A percentile compares a stretch with the other conserved stretches of the same genome.
These are phyloP conservation scores for Hibiscus trionum DNA, from an alignment of 345 rosid genomes.

Conservation along the genomic window DNA sequence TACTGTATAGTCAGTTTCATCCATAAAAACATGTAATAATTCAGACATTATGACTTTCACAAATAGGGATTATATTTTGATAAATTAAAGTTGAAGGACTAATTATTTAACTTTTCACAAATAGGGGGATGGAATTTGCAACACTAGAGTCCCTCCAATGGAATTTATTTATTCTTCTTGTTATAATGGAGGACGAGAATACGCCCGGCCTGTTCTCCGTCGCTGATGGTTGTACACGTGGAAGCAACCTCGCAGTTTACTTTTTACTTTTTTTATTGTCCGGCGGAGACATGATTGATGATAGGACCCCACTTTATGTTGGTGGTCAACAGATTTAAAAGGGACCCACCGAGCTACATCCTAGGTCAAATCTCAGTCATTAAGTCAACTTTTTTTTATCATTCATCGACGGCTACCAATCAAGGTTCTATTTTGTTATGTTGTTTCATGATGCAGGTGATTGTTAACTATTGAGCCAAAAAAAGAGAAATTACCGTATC, in stretches of 20 bases:
- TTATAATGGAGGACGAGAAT: slow-evolving; percentile 11
- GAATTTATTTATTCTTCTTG: too few relatives aligned
- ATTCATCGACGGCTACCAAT: neutral
- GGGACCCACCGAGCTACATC: slow-evolving; percentile 23
- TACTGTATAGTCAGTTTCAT: slow-evolving; percentile 57
- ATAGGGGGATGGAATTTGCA: too few relatives aligned
- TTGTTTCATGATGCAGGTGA: slow-evolving; percentile 12
- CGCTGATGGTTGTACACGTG: slow-evolving; percentile 17
- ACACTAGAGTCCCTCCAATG: too few relatives aligned
- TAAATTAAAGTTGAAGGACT: too few relatives aligned
- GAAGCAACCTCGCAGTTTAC: slow-evolving; percentile 5
- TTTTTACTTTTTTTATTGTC: slow-evolving; percentile 16
- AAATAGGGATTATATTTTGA: too few relatives aligned
- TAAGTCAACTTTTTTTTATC: neutral
- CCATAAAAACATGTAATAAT: slow-evolving; percentile 3
- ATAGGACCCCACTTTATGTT: slow-evolving; percentile 6
- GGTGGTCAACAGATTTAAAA: slow-evolving; percentile 21
- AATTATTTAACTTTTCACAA: too few relatives aligned
- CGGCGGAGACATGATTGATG: neutral
- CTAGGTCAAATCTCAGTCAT: slow-evolving; percentile 26
- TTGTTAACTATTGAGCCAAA: neutral
- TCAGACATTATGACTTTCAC: neutral
- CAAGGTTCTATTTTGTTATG: neutral
- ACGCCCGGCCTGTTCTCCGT: slow-evolving; percentile 12
- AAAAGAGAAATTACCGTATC: slow-evolving; percentile 45